Percentiles rank a stretch among this genome's conserved stretches.
These are phyloP conservation scores for Pseudisothecium myosuroides DNA, from an alignment of 225 moss, liverwort and hornwort species.

Conservation along the genomic window DNA sequence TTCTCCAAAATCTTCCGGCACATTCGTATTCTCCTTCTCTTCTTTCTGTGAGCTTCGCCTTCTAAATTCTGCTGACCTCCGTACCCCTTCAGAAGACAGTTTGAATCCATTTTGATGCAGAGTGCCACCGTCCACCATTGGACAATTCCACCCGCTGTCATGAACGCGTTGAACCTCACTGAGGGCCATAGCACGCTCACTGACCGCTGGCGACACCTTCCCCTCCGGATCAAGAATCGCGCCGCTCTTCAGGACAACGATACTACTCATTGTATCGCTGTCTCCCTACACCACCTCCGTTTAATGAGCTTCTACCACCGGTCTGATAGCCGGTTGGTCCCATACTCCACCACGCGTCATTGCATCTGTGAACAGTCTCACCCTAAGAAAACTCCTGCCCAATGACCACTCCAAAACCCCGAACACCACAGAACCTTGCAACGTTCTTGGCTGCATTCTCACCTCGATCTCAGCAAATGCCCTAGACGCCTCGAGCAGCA, in stretches of 20 bases:
- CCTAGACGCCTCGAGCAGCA: not conserved
- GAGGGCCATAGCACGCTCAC: conserved; percentile 17
- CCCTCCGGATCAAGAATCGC: conserved; percentile 1
- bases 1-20: conserved; percentile 31
- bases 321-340: not conserved
- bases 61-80: conserved; percentile 11
- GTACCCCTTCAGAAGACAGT: conserved; percentile 20
- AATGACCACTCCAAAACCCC: not conserved
- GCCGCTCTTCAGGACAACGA: conserved; percentile 15
- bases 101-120: conserved; percentile 25
- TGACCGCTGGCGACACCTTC: not conserved
- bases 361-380: not conserved
- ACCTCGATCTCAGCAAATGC: not conserved
- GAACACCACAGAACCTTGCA: not conserved
- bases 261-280: conserved; percentile 7
- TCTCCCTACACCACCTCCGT: not conserved
- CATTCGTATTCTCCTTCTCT: conserved; percentile 51
- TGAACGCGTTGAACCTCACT: conserved; percentile 15
- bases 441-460: not conserved
- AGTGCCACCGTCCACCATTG: conserved; percentile 8
- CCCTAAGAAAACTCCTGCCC: not conserved
- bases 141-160: conserved; percentile 22
- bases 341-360: not conserved
- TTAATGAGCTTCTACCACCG: not conserved
- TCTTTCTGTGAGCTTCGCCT: not conserved